phyloP scores from a whole-genome alignment of 352 stramenopile genomes.

The Globisporangium carolinianum region DNA sequence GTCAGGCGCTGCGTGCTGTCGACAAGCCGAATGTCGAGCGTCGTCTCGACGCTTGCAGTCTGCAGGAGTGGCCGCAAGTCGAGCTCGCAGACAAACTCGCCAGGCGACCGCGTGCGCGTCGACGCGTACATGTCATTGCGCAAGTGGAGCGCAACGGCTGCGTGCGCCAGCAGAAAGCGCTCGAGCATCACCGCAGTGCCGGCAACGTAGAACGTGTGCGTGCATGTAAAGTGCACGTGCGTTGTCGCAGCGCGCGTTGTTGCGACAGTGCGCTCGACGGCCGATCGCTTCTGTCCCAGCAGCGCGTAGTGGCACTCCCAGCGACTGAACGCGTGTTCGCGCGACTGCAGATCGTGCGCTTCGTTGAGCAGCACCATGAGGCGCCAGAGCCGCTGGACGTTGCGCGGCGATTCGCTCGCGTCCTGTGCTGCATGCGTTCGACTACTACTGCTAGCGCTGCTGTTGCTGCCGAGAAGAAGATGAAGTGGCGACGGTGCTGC shows the following conservation, averaged over 20 bases:
- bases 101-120: slow-evolving; percentile 28
- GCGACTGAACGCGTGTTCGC: slow-evolving; percentile 46
- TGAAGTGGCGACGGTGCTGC: slow-evolving; percentile 10
- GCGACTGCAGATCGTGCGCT: slow-evolving; percentile 50
- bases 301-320: slow-evolving; percentile 75
- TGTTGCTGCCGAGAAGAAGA: no score
- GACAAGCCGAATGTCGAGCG: slow-evolving; percentile 35
- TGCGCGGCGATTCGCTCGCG: slow-evolving; percentile 16
- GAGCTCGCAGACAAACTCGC: slow-evolving; percentile 44
- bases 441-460: no score
- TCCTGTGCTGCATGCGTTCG: no score
- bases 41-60: slow-evolving; percentile 28
- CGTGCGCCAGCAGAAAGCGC: slow-evolving; percentile 26
- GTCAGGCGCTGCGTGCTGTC: slow-evolving; percentile 29
- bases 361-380: slow-evolving; percentile 52
- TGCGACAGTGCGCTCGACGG: slow-evolving; percentile 29
- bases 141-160: slow-evolving; percentile 28
- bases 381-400: slow-evolving; percentile 37
- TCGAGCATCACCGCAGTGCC: slow-evolving; percentile 25
- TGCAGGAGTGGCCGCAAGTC: slow-evolving; percentile 28
- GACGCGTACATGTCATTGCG: slow-evolving; percentile 75
- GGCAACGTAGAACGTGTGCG: slow-evolving; percentile 52
- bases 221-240: slow-evolving; percentile 51
- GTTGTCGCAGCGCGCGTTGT: not conserved
- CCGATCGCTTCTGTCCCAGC: slow-evolving; percentile 45